phyloP scores from a whole-genome alignment of 106 monocot species.

The Cymbidium sinense region DNA sequence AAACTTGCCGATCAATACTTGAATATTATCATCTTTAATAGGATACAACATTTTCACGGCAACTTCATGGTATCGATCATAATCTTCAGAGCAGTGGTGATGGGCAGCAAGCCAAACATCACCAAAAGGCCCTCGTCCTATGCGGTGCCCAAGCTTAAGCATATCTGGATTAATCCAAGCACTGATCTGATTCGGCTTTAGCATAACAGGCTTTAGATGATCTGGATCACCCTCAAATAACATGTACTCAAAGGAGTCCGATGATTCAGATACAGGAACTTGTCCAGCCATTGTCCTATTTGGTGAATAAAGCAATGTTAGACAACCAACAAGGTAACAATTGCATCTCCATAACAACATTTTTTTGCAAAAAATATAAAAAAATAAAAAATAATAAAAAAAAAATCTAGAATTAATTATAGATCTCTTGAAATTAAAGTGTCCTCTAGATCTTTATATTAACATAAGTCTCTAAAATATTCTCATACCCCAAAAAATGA shows the following conservation, averaged over 20 bases:
- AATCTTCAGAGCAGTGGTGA: slow-evolving; percentile 51
- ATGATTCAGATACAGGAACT: slow-evolving; percentile 25
- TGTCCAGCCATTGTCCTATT: slow-evolving; percentile 34
- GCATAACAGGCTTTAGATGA: slow-evolving; percentile 42
- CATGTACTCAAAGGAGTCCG: slow-evolving; percentile 78
- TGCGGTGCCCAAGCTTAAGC: slow-evolving; percentile 70
- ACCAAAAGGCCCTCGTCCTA: slow-evolving; percentile 94
- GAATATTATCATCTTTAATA: slow-evolving; percentile 67
- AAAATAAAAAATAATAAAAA: too few relatives aligned
- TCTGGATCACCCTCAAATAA: slow-evolving; percentile 74
- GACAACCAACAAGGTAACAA: too few relatives aligned
- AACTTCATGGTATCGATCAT: slow-evolving; percentile 80
- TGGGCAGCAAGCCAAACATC: slow-evolving; percentile 93
- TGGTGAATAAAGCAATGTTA: too few relatives aligned
- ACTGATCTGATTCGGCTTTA: slow-evolving; percentile 24
- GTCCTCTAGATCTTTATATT: too few relatives aligned
- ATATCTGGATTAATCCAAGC: slow-evolving; percentile 61
- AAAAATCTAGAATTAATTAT: too few relatives aligned
- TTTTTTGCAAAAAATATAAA: too few relatives aligned
- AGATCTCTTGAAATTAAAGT: too few relatives aligned
- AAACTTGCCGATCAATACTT: slow-evolving; percentile 41
- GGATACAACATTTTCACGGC: slow-evolving; percentile 80
- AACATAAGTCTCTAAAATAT: too few relatives aligned
- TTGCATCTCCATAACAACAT: too few relatives aligned
- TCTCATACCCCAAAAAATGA: too few relatives aligned